Percentiles rank a stretch among this genome's conserved stretches.
These are phyloP conservation scores for Tephrocybe sp. DNA, from an alignment of 768 basidiomycete genomes.

Conservation along the genomic window DNA sequence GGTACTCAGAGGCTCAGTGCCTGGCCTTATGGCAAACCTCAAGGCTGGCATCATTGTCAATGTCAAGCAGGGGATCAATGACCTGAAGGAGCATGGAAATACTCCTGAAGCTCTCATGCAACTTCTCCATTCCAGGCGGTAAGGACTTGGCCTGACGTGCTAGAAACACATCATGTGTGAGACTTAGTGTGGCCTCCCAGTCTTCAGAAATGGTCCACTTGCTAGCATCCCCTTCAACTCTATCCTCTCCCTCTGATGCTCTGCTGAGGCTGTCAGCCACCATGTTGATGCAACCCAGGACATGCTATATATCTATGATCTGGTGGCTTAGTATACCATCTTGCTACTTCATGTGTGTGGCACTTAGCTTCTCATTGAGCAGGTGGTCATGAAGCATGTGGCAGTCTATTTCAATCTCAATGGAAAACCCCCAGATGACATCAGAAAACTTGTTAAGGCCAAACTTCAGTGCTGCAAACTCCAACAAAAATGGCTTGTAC, in stretches of 20 bases:
- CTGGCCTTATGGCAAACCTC: slow-evolving; percentile 17
- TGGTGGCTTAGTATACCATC: too few species aligned
- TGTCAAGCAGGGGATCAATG: slow-evolving; percentile 7
- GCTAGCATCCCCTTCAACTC: slow-evolving; percentile 24
- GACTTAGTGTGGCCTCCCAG: slow-evolving; percentile 21
- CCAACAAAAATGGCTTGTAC: slow-evolving; percentile 29
- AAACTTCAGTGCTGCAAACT: too few species aligned
- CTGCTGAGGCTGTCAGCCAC: slow-evolving; percentile 32
- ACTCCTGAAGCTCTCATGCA: slow-evolving; percentile 16
- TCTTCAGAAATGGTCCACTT: slow-evolving; percentile 29
- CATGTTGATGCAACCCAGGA: slow-evolving; percentile 20
- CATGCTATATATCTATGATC: slow-evolving; percentile 24
- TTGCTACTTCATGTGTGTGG: too few species aligned
- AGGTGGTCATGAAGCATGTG: slow-evolving; percentile 22
- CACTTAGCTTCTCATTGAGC: too few species aligned
- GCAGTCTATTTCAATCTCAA: background rate
- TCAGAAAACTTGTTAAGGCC: slow-evolving; percentile 1
- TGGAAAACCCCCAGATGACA: background rate
- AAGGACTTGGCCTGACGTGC: background rate
- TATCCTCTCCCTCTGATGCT: slow-evolving; percentile 13
- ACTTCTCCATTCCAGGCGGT: background rate
- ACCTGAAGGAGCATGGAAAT: slow-evolving; percentile 1
- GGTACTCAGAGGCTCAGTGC: slow-evolving; percentile 24
- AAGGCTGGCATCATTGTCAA: slow-evolving; percentile 12
- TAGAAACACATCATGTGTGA: slow-evolving; percentile 20